Evolutionary conservation across 306 rosid genomes (phyloP), one percentile per base, ranked within the genome.

Genomic region (Cyclanthera cordifolia): DNA sequence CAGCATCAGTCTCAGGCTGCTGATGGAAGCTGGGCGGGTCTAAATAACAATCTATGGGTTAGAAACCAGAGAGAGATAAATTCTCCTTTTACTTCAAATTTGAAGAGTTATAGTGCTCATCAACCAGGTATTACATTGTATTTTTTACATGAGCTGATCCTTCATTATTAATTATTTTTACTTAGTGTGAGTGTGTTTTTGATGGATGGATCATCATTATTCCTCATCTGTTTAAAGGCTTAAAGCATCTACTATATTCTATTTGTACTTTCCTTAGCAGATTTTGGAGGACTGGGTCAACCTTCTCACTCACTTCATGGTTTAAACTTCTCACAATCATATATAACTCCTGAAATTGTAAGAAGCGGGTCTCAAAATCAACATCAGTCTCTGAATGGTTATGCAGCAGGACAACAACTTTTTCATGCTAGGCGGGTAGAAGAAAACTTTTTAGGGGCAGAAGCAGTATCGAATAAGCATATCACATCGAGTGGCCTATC

Each of bases 1-100:
- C 97, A 89, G 82, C 90, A 85, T 85, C 95, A 87, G 76, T 78
- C 90, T 8, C 96, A 87, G 78, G 79, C 79, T 53, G 80, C 76
- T 77, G 96, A 89, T 10, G 90, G 90, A 76, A 87, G 86, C 81
- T 92, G 97, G 96, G 83, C 83, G 7, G 90, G 86, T 51, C 74
- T 87, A 69, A 80, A 76, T 84, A 84, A 85, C 79, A 85, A 85
- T 74, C 70, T 76, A 74, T 89, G 96, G 95, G 89, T 78, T 50
- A 86, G 90, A 46, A 83, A 73, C 79, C 96, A 87, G 85, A 83
- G 87, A 74, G 88, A 86, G 57, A 75, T 83, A 48, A 86, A 84
- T 76, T 78, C 84, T 60, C 86, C 96, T 73, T 84, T 84, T 77
- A 79, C 75, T 82, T 80, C 96, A 56, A 86, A 84, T 85, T 87